Evolutionary conservation across 345 rosid genomes (phyloP).

Genomic region (Populus nigra): DNA sequence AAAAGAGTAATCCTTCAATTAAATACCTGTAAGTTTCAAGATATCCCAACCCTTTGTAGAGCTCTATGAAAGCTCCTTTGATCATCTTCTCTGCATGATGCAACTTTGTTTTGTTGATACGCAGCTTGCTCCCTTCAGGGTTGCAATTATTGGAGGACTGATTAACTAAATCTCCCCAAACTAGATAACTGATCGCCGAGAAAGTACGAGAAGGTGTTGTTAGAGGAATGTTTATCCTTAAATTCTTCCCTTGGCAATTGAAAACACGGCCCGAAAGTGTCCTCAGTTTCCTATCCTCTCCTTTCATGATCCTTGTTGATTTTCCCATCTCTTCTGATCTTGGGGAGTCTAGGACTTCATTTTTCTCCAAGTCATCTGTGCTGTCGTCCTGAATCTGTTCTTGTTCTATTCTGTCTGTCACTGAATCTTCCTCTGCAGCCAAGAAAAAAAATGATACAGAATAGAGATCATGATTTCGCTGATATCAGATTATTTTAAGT

Average conservation of each 20-base stretch:
- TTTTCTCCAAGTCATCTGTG: conserved; percentile 42
- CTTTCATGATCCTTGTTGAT: conserved; percentile 38
- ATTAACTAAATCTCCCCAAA: conserved; percentile 67
- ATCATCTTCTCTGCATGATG: conserved; percentile 92
- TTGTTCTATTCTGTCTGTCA: conserved; percentile 53
- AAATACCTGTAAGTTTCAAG: conserved; percentile 80
- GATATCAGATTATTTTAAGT: neutral
- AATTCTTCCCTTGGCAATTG: conserved; percentile 71
- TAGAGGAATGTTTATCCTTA: conserved; percentile 80
- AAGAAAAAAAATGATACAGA: neutral
- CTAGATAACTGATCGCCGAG: conserved; percentile 72
- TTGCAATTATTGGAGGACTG: conserved; percentile 62
- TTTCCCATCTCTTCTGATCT: conserved; percentile 45
- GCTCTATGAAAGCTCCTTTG: conserved; percentile 75
- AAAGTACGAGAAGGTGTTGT: conserved; percentile 79
- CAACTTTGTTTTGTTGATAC: conserved; percentile 76
- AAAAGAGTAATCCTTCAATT: neutral
- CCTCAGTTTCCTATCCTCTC: conserved; percentile 43
- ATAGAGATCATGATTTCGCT: neutral
- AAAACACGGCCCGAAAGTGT: conserved; percentile 53
- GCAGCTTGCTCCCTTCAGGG: conserved; percentile 54
- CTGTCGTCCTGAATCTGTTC: conserved; percentile 46
- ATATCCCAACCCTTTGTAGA: conserved; percentile 80
- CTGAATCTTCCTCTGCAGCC: conserved; percentile 66
- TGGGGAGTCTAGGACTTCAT: conserved; percentile 39